Percentiles rank a stretch among this genome's conserved stretches.
phyloP scores from a whole-genome alignment of 805 yeast species.

The Suhomyces sp. region DNA sequence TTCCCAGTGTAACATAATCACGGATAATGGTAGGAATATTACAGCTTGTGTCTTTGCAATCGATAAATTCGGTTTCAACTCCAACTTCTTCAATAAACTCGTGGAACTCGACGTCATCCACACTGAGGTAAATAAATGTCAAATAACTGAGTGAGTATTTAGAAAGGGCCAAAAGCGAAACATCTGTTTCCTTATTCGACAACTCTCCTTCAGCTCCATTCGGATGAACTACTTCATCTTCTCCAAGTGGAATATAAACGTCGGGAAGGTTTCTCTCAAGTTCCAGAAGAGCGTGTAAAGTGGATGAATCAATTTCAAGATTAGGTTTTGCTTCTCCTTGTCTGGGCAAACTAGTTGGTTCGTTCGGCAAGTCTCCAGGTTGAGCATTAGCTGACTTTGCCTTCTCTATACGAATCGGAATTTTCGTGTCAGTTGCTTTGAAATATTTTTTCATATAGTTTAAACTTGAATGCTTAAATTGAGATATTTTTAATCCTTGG shows the following conservation, averaged over 20 bases:
- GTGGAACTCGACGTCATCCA: slow-evolving; percentile 24
- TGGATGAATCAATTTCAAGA: no score
- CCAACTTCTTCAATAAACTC: slow-evolving; percentile 23
- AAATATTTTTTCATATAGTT: slow-evolving; percentile 45
- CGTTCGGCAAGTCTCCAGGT: background rate
- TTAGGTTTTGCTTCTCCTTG: no score
- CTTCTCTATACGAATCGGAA: no score
- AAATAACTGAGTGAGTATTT: no score
- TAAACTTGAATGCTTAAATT: slow-evolving; percentile 50
- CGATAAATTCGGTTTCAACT: slow-evolving; percentile 14
- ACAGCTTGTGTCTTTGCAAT: slow-evolving; percentile 13
- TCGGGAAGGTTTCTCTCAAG: no score
- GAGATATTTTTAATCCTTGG: slow-evolving; percentile 61
- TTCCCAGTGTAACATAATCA: slow-evolving; percentile 23
- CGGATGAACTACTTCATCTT: no score
- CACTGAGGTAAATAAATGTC: slow-evolving; percentile 32
- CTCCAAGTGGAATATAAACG: no score
- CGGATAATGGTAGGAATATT: slow-evolving; percentile 29
- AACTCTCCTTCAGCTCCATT: no score
- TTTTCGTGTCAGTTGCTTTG: slow-evolving; percentile 30
- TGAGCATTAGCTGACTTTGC: background rate
- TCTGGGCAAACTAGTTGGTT: no score
- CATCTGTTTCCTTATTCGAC: no score
- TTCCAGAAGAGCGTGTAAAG: no score
- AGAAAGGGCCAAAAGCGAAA: no score